Evolutionary conservation across 768 basidiomycete species (phyloP), one percentile per base, ranked within the genome.

Genomic region (Pleurotus eryngii): DNA sequence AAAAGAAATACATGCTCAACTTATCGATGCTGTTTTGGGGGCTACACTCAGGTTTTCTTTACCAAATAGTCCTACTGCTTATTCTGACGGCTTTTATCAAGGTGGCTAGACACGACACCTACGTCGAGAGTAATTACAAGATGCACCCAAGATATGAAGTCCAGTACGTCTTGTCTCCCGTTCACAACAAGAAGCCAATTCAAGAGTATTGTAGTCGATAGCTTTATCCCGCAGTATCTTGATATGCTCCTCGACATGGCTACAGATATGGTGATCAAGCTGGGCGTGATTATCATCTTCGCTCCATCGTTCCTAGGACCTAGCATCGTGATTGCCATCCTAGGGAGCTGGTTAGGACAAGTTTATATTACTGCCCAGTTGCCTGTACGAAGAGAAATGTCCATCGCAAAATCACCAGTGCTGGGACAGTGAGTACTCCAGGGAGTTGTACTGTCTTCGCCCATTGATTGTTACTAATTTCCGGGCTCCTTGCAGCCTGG

Each of bases 111-210:
- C 59, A 70, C 74, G 35, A 81, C 79, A 1, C 76, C 78, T 8
- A 68, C 70, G 1, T 72, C 76, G 20, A 80, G 87, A 3, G 80
- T 90, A 50, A 81, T 88, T 42, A 73, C 84, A 26, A 77, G 87
- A 49, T 83, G 82, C 65, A 89, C 87, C 1, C 81, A 85, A 55
- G 87, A 89, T 64, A 85, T 88, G 18, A 72, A 81, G 45, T 64
- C 70, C 57, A 71, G 67, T 71, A 63, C 35, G 65, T 76, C 74
- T 0, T 70, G 68, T 2, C 72, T 74, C 27, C 69, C 72, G 18
- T 70, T 77, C 58, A 70, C 75, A 38, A 65, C 74, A 49, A 27
- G 30, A 20, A 35, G 14, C 8, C 3, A 26, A 67, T 72, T 40
- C 68, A 70, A 72, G 62, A 46, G 47, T 57, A 72, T 78, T 45